phyloP scores from a whole-genome alignment of 2,329 filamentous ascomycete species.

The Phialophora tarda region DNA sequence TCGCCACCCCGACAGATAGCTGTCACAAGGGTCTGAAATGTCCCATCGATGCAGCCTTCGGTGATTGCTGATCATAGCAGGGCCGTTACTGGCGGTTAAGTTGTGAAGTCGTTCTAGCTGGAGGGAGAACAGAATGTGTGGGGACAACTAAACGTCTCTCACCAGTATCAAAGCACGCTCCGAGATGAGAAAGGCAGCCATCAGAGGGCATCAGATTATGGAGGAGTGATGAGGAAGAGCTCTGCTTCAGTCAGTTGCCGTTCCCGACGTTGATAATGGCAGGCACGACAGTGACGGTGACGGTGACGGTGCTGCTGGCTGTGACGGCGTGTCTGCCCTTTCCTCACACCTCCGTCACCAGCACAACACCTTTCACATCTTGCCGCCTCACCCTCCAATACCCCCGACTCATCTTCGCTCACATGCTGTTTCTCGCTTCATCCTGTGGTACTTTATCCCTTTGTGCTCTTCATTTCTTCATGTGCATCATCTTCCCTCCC shows the following conservation, averaged over 20 bases:
- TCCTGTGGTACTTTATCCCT: conserved; percentile 7
- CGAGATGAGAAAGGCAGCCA: neutral
- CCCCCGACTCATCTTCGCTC: neutral
- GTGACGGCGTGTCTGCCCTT: neutral
- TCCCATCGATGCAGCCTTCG: neutral
- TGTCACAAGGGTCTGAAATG: no score
- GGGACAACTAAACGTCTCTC: no score
- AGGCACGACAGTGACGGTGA: neutral
- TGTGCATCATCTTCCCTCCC: conserved; percentile 16
- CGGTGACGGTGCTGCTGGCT: neutral
- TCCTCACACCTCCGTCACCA: neutral
- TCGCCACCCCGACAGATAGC: no score
- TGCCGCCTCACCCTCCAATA: neutral
- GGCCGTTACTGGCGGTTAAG: neutral
- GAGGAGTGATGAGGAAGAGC: neutral
- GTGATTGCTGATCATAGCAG: neutral
- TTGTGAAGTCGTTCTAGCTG: neutral
- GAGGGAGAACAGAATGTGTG: neutral
- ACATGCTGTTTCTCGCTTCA: conserved; percentile 6
- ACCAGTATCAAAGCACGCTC: neutral
- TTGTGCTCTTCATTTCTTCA: conserved; percentile 11
- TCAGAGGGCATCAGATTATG: neutral
- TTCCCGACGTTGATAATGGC: neutral
- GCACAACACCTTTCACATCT: neutral
- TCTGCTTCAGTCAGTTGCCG: neutral